Evolutionary conservation across 1,284 basidiomycete species (phyloP).

Genomic region (Leccinum fuscescens): DNA sequence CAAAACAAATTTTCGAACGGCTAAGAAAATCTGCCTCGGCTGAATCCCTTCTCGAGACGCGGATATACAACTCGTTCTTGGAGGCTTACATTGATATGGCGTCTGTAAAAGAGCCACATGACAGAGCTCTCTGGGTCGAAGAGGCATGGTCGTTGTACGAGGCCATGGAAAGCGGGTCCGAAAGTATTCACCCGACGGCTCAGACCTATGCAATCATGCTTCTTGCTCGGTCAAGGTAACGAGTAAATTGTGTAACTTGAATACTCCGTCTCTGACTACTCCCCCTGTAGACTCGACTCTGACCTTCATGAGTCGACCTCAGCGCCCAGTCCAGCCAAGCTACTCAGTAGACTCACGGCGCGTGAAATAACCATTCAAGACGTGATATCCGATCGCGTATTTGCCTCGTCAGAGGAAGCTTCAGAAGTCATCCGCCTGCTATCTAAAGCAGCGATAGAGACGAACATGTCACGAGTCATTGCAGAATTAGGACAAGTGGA

Average conservation of each 20-base stretch:
- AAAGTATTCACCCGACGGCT: no score
- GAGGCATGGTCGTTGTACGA: no score
- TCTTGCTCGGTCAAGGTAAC: constrained; percentile 49
- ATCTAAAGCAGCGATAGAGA: constrained; percentile 57
- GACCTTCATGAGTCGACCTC: constrained; percentile 22
- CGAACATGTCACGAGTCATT: constrained; percentile 51
- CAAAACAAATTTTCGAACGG: constrained; percentile 63
- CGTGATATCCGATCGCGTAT: constrained; percentile 57
- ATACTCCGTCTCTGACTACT: constrained; percentile 9
- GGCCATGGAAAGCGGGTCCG: no score
- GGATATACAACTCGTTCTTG: no score
- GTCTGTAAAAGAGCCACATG: no score
- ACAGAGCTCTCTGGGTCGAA: no score
- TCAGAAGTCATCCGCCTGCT: constrained; percentile 54
- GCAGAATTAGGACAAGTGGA: constrained; percentile 58
- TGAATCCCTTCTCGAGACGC: no score
- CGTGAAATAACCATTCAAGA: constrained; percentile 50
- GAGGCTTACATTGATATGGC: no score
- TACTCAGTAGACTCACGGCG: constrained; percentile 50
- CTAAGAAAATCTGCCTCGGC: constrained; percentile 38
- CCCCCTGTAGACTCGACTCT: constrained; percentile 38
- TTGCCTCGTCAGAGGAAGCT: constrained; percentile 54
- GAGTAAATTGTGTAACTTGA: neutral
- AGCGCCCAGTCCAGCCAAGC: constrained; percentile 17
- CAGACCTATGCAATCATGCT: no score